Base-by-base conservation (phyloP, 2,329 filamentous ascomycete species). In the Chaetomiaceae sp. region DNA sequence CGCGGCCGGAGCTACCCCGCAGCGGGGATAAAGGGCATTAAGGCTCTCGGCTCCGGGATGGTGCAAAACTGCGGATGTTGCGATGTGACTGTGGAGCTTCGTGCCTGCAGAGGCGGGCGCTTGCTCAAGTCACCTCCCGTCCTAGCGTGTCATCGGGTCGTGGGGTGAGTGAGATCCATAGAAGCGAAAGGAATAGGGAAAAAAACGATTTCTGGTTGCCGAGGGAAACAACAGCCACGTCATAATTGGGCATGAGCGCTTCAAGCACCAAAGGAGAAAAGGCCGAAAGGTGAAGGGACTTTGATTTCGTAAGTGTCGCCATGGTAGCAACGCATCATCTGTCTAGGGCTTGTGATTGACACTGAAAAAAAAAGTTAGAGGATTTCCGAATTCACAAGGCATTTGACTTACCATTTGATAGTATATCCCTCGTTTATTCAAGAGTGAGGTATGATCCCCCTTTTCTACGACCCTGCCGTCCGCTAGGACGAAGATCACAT, bases 401-500 rank as follows among this genome's bases (percentile, higher is more conserved):
- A 11, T 3, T 27, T 25, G 23, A 25, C 76, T 68, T 59, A 80
- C 78, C 78, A 82, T 81, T 42, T 77, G 71, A 72, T 76, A 81
- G 57, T 81, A 81, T 2, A 79, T 69, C 0, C 78, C 79, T 58
- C 65, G 72, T 67, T 71, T 72, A 62, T 67, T 73, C 57, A 82
- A 51, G 50, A 82, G 61, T 59, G 80, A 75, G 1, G 54, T 55
- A 57, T 82, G 78, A 23, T 66, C 78, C 6, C 78, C 79, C 64
- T 75, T 70, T 64, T 82, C 79, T n/a, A 81, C 62, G n/a, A 82
- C 70, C 58, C 72, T 76, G 14, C 85, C 82, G 52, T 84, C 77
- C 8, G 85, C 85, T 48, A 94, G 80, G 0, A 91, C 87, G 61
- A 87, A 89, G 23, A 91, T 91, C 9, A 84, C 73, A 65, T 92